Evolutionary conservation across 2,329 filamentous ascomycete species (phyloP), one percentile per base, ranked within the genome.

Genomic region (Claviceps africana): DNA sequence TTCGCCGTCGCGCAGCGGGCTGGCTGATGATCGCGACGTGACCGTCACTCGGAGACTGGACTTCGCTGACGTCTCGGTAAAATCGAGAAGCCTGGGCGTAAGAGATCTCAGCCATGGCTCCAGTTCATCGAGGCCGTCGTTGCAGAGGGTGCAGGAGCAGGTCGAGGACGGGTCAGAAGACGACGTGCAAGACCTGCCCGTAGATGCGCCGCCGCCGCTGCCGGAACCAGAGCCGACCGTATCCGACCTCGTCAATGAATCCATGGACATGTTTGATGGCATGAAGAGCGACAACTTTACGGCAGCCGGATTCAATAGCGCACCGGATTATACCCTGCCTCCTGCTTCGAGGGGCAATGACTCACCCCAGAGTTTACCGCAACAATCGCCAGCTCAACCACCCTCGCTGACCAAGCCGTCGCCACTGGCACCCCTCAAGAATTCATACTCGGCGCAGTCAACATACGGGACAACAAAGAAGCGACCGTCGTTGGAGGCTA

Each of bases 31-130:
- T 15, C 64, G 64, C 25, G 62, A 65, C 13, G 62, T 62, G 25
- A 68, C 71, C 4, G 74, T 81, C 15, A 78, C 73, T 53, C 72
- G 80, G 51, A 71, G 69, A 42, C 67, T 85, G 9, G 71, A 83
- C 60, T 83, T 82, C 53, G 61, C 63, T 31, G 56, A 59, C 47
- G 59, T 58, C 33, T 49, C 58, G 35, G 53, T 42, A 19, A 56
- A 40, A 46, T 45, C 54, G 49, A 17, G 10, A 47, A 17, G 50
- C 28, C 11, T 47, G 47, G 37, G 50, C 11, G 50, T 51, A 13
- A 59, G 54, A 44, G 40, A 30, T 2, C 48, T 62, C 44, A 58
- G 62, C 11, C 64, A 67, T 39, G 57, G 69, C 47, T 47, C 53
- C 17, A 48, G 48, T 10, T 19, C 44, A 5, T 57, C 56, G 15